These are phyloP conservation scores for Aspergillus nidulans DNA, from an alignment of 495 filamentous ascomycete species.

Conservation along the genomic window DNA sequence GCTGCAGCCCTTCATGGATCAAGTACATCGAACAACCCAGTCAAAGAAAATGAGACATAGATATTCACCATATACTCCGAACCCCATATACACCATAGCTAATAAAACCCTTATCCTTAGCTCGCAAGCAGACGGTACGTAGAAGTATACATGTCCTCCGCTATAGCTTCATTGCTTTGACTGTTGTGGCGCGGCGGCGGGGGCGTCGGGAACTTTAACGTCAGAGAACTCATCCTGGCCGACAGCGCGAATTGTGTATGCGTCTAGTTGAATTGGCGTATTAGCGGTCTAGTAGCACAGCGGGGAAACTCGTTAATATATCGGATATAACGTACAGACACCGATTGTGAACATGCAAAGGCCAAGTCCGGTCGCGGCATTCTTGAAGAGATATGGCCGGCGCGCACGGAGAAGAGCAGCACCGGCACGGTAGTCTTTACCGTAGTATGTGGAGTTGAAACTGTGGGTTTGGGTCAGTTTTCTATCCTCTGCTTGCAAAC, in stretches of 20 bases:
- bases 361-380: slow-evolving; percentile 66
- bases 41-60: neutral
- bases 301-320: neutral
- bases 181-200: slow-evolving; percentile 41
- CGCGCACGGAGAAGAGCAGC: slow-evolving; percentile 85
- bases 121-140: neutral
- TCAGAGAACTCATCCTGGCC: slow-evolving; percentile 98
- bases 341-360: slow-evolving; percentile 66
- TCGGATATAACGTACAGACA: slow-evolving; percentile 62
- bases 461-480: slow-evolving; percentile 33
- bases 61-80: slow-evolving; percentile 6
- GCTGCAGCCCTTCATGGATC: neutral
- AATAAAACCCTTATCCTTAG: neutral
- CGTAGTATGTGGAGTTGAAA: slow-evolving; percentile 84
- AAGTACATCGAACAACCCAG: neutral
- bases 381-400: slow-evolving; percentile 86
- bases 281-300: neutral
- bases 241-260: slow-evolving; percentile 82
- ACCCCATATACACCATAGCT: slow-evolving; percentile 10
- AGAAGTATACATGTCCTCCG: neutral
- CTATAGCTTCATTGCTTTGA: neutral
- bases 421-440: slow-evolving; percentile 71
- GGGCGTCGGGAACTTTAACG: slow-evolving; percentile 75
- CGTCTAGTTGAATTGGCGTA: slow-evolving; percentile 50
- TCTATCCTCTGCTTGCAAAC: neutral